Evolutionary conservation across 73 alveolate species (phyloP).

Genomic region (Paramecium pentaurelia): DNA sequence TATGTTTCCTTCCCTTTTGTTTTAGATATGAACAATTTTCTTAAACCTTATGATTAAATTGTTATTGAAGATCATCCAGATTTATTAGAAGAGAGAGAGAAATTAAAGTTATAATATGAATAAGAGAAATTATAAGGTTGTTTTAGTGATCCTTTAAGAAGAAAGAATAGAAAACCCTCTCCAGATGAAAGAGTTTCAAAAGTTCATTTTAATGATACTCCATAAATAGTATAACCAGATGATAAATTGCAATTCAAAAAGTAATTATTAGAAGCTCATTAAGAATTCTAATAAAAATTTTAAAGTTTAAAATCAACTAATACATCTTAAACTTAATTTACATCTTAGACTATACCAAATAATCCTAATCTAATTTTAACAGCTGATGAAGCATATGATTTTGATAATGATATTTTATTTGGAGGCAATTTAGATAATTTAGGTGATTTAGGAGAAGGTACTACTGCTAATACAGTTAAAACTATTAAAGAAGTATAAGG

Average conservation of each 20-base stretch:
- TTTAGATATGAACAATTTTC: constrained; percentile 77
- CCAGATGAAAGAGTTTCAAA: constrained; percentile 21
- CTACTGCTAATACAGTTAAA: constrained; percentile 4
- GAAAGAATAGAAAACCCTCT: constrained; percentile 38
- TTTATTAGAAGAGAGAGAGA: constrained; percentile 9
- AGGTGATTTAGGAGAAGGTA: constrained; percentile 35
- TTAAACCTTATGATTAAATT: constrained; percentile 68
- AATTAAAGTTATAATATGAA: background rate
- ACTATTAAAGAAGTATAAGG: background rate
- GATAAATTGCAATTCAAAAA: background rate
- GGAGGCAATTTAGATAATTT: background rate
- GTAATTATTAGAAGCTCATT: constrained; percentile 19
- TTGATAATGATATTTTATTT: constrained; percentile 25
- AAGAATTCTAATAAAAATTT: constrained; percentile 39
- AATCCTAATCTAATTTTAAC: constrained; percentile 15
- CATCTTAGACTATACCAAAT: background rate
- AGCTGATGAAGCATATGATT: constrained; percentile 60
- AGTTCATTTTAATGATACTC: background rate
- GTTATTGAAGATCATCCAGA: constrained; percentile 37
- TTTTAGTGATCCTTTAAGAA: constrained; percentile 22
- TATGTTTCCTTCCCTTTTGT: constrained; percentile 73
- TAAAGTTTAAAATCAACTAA: constrained; percentile 15
- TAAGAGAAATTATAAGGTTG: constrained; percentile 58
- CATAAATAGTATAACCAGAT: constrained; percentile 1
- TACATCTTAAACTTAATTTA: background rate